phyloP scores from a whole-genome alignment of 148 eudicot genomes.

The Rheum nobile region DNA sequence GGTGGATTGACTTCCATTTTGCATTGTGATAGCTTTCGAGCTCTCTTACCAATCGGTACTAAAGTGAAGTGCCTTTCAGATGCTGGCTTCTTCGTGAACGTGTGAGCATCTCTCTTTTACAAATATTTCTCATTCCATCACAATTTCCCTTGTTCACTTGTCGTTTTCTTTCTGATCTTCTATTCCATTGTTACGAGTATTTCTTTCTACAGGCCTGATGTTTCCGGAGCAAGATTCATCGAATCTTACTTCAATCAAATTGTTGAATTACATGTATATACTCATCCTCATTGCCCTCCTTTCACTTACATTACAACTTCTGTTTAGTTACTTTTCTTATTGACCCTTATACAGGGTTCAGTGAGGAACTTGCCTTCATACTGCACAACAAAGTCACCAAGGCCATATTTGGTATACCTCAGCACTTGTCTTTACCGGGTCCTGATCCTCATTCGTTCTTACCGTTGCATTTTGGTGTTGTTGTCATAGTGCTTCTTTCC shows the following conservation, averaged over 20 bases:
- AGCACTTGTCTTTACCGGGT: not conserved
- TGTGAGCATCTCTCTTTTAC: conserved; percentile 30
- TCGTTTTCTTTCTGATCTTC: not conserved
- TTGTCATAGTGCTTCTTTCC: conserved; percentile 83
- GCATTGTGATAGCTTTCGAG: conserved; percentile 72
- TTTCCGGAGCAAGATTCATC: conserved; percentile 49
- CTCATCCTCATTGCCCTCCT: conserved; percentile 6
- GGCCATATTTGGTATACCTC: conserved; percentile 41
- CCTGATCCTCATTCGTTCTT: not conserved
- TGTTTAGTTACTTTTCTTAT: not conserved
- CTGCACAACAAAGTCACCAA: conserved; percentile 35
- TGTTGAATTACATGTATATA: conserved; percentile 57
- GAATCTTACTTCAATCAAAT: conserved; percentile 51
- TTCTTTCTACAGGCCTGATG: conserved; percentile 41
- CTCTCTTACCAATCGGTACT: conserved; percentile 49
- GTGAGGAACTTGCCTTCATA: conserved; percentile 53
- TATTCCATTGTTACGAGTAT: not conserved
- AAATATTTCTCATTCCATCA: not conserved
- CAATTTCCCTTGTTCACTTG: not conserved
- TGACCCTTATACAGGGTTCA: conserved; percentile 48
- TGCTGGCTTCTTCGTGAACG: conserved; percentile 83
- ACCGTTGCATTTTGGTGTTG: conserved; percentile 3
- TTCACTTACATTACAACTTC: not conserved
- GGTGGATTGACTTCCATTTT: conserved; percentile 83
- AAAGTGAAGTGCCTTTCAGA: conserved; percentile 89